phyloP scores from a whole-genome alignment of 2,329 filamentous ascomycete genomes.

The Hypoxylon sp. region DNA sequence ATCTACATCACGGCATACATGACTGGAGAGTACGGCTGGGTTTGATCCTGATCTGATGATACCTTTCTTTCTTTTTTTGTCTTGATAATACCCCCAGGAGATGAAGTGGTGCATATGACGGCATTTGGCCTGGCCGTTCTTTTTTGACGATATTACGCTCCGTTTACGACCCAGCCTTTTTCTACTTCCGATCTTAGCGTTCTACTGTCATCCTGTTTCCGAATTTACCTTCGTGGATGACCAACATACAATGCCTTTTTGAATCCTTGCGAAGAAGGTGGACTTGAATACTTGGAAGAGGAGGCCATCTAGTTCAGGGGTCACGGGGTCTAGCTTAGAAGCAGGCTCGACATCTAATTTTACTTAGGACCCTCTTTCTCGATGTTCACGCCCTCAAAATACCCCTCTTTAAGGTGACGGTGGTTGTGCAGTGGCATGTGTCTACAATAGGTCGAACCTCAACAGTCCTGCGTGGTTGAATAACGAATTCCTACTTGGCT shows the following conservation, averaged over 20 bases:
- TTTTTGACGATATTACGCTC: constrained; percentile 45
- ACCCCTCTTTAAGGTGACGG: constrained; percentile 39
- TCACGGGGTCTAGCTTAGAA: neutral
- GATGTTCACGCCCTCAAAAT: constrained; percentile 47
- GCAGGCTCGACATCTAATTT: constrained; percentile 7
- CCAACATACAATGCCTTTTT: neutral
- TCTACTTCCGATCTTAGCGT: constrained; percentile 24
- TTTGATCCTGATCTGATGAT: constrained; percentile 35
- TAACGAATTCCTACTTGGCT: constrained; percentile 27
- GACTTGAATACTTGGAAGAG: constrained; percentile 16
- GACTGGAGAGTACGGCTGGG: constrained; percentile 28
- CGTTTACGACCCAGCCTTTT: constrained; percentile 37
- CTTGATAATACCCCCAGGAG: constrained; percentile 44
- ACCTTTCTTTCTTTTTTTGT: constrained; percentile 38
- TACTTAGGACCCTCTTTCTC: constrained; percentile 4
- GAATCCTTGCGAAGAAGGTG: constrained; percentile 4
- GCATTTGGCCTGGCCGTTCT: constrained; percentile 41
- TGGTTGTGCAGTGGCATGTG: constrained; percentile 32
- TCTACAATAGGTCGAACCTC: constrained; percentile 15
- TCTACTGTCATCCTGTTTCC: constrained; percentile 17
- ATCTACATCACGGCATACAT: constrained; percentile 42
- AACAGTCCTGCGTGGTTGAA: constrained; percentile 19
- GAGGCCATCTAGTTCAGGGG: neutral
- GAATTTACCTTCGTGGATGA: constrained; percentile 11
- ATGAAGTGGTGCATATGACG: constrained; percentile 38